These are phyloP conservation scores for Dissoconium aciculare DNA, from an alignment of 2,329 filamentous ascomycete genomes.

Conservation along the genomic window DNA sequence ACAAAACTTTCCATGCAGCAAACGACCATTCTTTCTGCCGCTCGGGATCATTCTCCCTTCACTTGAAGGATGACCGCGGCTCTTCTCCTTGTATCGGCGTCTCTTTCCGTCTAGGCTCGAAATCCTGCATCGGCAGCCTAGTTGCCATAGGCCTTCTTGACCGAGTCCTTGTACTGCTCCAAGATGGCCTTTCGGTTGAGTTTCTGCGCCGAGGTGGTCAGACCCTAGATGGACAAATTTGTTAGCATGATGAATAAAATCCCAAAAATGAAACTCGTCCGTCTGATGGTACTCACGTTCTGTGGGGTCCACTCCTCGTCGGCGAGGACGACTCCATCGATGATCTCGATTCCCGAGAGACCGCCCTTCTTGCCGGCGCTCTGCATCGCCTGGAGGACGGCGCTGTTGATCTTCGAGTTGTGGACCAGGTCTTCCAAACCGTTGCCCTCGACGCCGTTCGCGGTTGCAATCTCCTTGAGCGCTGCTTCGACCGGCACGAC, in stretches of 20 bases:
- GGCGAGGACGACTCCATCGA: constrained; percentile 60
- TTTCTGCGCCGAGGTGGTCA: constrained; percentile 39
- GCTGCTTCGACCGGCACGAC: constrained; percentile 48
- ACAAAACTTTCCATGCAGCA: no score
- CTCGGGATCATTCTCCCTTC: no score
- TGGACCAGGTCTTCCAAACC: constrained; percentile 51
- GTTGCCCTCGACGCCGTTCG: constrained; percentile 31
- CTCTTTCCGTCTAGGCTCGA: no score
- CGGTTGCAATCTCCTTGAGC: constrained; percentile 45
- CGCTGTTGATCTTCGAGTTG: constrained; percentile 47
- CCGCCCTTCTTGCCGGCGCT: constrained; percentile 49
- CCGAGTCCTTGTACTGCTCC: constrained; percentile 37
- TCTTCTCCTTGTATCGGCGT: no score
- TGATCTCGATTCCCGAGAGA: constrained; percentile 55
- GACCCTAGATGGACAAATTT: constrained; percentile 23
- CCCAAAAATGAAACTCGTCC: neutral
- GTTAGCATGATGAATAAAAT: constrained; percentile 10
- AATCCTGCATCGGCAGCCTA: constrained; percentile 4
- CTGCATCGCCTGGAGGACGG: constrained; percentile 58
- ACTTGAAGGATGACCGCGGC: no score
- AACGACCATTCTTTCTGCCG: no score
- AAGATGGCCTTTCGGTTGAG: constrained; percentile 37
- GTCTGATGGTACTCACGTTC: constrained; percentile 51
- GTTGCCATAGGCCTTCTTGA: constrained; percentile 32
- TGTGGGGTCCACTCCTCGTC: constrained; percentile 81